A percentile compares a stretch with the other conserved stretches of the same genome.
These are phyloP conservation scores for Dovyalis caffra DNA, from an alignment of 345 rosid species.

Conservation along the genomic window DNA sequence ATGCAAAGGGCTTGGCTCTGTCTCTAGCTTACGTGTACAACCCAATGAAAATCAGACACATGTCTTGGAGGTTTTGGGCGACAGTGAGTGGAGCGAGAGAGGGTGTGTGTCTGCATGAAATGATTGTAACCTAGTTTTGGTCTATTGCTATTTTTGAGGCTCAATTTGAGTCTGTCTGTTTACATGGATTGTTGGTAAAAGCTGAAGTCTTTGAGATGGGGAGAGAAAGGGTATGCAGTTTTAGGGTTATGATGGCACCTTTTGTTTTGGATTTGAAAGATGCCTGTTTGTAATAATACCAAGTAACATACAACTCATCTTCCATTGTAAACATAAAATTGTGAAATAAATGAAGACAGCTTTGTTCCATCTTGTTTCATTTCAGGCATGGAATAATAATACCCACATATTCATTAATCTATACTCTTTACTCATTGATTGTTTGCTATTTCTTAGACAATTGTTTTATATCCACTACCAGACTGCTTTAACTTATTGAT, in stretches of 20 bases:
- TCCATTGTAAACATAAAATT: too few species aligned
- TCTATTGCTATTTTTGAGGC: neutral
- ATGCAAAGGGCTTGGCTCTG: conserved; percentile 19
- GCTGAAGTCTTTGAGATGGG: neutral
- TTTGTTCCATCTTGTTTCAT: too few species aligned
- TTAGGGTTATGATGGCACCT: neutral
- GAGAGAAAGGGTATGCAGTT: neutral
- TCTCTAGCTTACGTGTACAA: neutral
- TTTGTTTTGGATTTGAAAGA: neutral
- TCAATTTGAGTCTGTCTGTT: neutral
- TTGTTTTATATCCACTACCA: too few species aligned
- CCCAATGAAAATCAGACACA: conserved; percentile 21
- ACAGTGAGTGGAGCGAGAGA: neutral
- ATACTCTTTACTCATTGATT: too few species aligned
- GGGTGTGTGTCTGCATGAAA: neutral
- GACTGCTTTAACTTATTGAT: too few species aligned
- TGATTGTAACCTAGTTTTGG: neutral
- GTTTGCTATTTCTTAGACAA: too few species aligned
- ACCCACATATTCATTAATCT: too few species aligned
- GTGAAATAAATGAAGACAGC: too few species aligned
- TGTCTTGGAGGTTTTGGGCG: neutral
- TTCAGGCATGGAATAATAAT: too few species aligned
- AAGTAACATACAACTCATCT: too few species aligned
- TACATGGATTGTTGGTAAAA: neutral
- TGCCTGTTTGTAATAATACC: neutral